Conservation (phyloP, 2,329 filamentous ascomycete species). For the Huntiella decipiens region DNA sequence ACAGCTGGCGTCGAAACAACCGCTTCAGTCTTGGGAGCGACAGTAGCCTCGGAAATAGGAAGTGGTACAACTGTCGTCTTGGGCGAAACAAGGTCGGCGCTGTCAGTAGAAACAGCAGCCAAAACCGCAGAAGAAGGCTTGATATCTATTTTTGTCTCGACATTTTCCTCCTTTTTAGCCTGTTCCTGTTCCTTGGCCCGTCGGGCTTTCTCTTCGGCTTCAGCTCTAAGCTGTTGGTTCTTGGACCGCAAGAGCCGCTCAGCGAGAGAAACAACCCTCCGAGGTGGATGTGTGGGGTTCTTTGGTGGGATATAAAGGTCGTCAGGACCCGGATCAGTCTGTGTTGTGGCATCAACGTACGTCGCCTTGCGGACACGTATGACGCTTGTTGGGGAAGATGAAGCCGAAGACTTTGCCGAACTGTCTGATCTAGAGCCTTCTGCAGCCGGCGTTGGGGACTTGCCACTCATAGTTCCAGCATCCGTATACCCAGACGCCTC, state of each 20-base stretch:
- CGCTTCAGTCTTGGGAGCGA: too few species aligned
- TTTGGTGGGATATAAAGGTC: constrained; percentile 29
- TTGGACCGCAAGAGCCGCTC: constrained; percentile 27
- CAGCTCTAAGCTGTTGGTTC: not conserved
- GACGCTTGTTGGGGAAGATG: constrained; percentile 22
- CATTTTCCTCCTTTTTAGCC: too few species aligned
- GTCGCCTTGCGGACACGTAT: constrained; percentile 16
- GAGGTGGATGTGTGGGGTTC: constrained; percentile 22
- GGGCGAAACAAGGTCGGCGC: too few species aligned
- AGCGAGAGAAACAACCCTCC: constrained; percentile 33
- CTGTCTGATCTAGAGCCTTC: constrained; percentile 16
- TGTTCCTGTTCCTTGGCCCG: too few species aligned
- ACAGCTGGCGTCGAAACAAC: too few species aligned
- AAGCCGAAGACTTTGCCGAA: constrained; percentile 15
- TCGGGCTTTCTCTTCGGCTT: too few species aligned
- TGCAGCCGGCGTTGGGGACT: constrained; percentile 31
- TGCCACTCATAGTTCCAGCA: constrained; percentile 32
- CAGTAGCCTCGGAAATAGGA: too few species aligned
- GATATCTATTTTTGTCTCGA: too few species aligned
- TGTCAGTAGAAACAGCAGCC: too few species aligned
- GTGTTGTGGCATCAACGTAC: constrained; percentile 32
- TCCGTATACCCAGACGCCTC: constrained; percentile 25
- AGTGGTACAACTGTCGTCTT: too few species aligned
- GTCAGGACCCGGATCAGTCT: constrained; percentile 35
- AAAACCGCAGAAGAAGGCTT: too few species aligned